These are phyloP conservation scores for Pseudisothecium myosuroides DNA, from an alignment of 225 moss, liverwort and hornwort species.

Conservation along the genomic window DNA sequence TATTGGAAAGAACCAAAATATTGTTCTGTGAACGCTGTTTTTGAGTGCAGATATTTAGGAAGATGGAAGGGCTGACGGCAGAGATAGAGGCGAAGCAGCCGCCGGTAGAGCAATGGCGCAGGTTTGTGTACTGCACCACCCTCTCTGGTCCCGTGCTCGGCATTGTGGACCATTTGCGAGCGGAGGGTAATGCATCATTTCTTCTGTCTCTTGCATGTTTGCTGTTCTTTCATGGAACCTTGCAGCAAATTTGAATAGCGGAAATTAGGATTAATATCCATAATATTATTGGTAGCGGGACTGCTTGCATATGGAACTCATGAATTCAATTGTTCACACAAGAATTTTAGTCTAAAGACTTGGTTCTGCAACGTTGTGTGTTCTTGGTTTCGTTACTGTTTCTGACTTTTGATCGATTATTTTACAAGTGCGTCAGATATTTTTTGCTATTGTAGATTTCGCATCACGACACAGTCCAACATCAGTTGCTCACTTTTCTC, in stretches of 20 bases:
- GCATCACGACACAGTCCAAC: constrained; percentile 53
- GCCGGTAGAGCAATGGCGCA: constrained; percentile 89
- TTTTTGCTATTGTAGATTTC: constrained; percentile 27
- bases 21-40: neutral
- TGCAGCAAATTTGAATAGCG: neutral
- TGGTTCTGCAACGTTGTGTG: neutral
- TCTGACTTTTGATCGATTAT: neutral
- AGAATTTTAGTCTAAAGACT: neutral
- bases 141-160: constrained; percentile 80
- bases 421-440: neutral
- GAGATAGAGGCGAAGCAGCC: constrained; percentile 76
- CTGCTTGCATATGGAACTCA: neutral
- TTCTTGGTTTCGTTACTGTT: neutral
- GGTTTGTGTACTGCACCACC: constrained; percentile 90
- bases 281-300: neutral
- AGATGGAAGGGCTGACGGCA: constrained; percentile 66
- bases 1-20: neutral
- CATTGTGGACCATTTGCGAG: constrained; percentile 82
- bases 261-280: neutral
- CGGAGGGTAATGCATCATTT: constrained; percentile 58
- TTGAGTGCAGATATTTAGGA: constrained; percentile 74
- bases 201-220: neutral
- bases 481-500: constrained; percentile 74
- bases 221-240: neutral
- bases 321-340: neutral